Evolutionary conservation across 306 rosid species (phyloP).

Genomic region (Trifolium subterraneum): DNA sequence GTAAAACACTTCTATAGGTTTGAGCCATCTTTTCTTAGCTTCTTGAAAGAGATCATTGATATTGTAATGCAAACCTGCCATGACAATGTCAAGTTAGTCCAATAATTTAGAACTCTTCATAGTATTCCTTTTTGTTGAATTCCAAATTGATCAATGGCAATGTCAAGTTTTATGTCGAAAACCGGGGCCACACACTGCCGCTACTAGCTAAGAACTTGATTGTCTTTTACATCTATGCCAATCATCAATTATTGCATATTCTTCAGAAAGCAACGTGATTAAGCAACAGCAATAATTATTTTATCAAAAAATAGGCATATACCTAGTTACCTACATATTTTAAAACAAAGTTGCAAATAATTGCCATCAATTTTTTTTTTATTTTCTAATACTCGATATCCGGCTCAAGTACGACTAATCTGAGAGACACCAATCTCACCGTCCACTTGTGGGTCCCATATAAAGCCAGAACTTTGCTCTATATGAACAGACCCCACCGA

Average conservation of each 20-base stretch:
- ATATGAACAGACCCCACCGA: no score
- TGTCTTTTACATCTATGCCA: neutral
- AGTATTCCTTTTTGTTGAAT: neutral
- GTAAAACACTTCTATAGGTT: slow-evolving; percentile 83
- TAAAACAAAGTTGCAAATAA: neutral
- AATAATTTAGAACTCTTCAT: neutral
- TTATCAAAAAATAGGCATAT: neutral
- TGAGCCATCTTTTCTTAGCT: slow-evolving; percentile 93
- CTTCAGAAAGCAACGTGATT: neutral
- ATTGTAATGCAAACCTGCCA: slow-evolving; percentile 66
- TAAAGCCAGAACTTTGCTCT: no score
- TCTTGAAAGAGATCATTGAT: slow-evolving; percentile 65
- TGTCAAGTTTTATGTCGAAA: neutral
- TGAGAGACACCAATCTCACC: no score
- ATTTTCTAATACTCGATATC: no score
- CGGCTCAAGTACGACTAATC: no score
- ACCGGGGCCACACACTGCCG: neutral
- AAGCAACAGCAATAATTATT: neutral
- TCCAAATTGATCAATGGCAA: neutral
- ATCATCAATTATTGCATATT: slow-evolving; percentile 9
- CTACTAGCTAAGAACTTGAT: neutral
- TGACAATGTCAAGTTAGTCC: slow-evolving; percentile 26
- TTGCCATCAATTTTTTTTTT: no score
- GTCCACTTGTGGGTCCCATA: no score
- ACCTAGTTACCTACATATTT: no score